Evolutionary conservation across 192 early-diverging fungal species (phyloP).

Genomic region (Coemansia sp.): DNA sequence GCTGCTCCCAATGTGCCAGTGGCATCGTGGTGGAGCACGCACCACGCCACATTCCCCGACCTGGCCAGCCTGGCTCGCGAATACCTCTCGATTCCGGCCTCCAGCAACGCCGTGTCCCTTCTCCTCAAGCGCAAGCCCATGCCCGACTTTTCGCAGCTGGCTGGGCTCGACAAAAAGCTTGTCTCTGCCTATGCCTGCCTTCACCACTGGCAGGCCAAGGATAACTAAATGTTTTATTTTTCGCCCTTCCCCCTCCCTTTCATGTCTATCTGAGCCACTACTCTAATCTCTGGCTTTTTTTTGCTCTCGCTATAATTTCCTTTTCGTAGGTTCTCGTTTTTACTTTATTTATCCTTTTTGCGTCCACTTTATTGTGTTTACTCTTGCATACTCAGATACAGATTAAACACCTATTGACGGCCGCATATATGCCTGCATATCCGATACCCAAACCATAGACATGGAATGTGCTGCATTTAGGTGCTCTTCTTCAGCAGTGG

Average conservation of each 20-base stretch:
- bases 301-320: not conserved
- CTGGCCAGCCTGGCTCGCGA: constrained; percentile 37
- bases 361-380: not conserved
- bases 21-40: constrained; percentile 39
- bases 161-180: constrained; percentile 32
- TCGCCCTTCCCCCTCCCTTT: not conserved
- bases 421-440: not conserved
- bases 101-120: constrained; percentile 16
- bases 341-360: not conserved
- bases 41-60: constrained; percentile 30
- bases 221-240: constrained; percentile 7
- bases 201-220: constrained; percentile 33
- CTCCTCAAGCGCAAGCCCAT: constrained; percentile 13
- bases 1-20: constrained; percentile 24
- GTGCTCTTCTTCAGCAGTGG: constrained; percentile 33
- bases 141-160: constrained; percentile 38
- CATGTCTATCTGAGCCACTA: not conserved
- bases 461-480: not conserved
- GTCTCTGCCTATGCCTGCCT: constrained; percentile 32
- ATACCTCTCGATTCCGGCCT: constrained; percentile 40
- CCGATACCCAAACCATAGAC: not conserved
- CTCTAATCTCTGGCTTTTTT: constrained; percentile 5
- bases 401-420: not conserved
- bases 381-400: not conserved
- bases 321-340: constrained; percentile 7